Base-by-base conservation (phyloP, 2,329 filamentous ascomycete species). In the Arthrobotrys musiformis region DNA sequence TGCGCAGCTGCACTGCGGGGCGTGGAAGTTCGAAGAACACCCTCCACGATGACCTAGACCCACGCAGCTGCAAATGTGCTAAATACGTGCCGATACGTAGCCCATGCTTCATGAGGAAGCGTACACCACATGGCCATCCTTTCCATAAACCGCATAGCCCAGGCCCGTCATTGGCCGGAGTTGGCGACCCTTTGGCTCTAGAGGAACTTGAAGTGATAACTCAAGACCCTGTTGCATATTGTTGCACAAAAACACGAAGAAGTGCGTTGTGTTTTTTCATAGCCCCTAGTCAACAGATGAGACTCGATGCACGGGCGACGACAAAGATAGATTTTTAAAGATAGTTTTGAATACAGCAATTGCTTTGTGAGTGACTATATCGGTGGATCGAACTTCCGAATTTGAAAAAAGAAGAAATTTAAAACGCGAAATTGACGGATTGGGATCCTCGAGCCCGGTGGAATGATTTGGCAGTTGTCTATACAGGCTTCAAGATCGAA, bases 401-500 rank as follows among this genome's bases (percentile, higher is more conserved):
- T 48, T 48, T 11, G 44, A 2, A 48, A 22, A 15, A 42, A 42
- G 11, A 42, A 3, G 17, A 19, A 42, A 42, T n/a, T n/a, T 7
- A 42, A 70, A 72, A 72, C 68, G 68, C 68, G 68, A 72, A 35
- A 19, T 56, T 4, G 58, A 56, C 58, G 8, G 48, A 64, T 72
- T 56, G 9, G 68, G 48, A 54, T 37, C n/a, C 24, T 24, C 3
- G 22, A 17, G 17, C 33, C 6, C n/a, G 9, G 33, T 11, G 9
- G 19, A 40, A 24, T 40, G 54, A 40, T 40, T 40, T 58, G 17
- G 54, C 33, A 40, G 4, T 5, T n/a, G 24, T 15, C 50, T 26
- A 7, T 33, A 17, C 30, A 37, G 17, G 6, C 4, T 2, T 58
- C 54, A 33, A 40, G 33, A 40, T 40, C 24, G 54, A 4, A 24